Evolutionary conservation across 306 rosid genomes (phyloP), one percentile per base, ranked within the genome.

Genomic region (Mucuna pruriens): DNA sequence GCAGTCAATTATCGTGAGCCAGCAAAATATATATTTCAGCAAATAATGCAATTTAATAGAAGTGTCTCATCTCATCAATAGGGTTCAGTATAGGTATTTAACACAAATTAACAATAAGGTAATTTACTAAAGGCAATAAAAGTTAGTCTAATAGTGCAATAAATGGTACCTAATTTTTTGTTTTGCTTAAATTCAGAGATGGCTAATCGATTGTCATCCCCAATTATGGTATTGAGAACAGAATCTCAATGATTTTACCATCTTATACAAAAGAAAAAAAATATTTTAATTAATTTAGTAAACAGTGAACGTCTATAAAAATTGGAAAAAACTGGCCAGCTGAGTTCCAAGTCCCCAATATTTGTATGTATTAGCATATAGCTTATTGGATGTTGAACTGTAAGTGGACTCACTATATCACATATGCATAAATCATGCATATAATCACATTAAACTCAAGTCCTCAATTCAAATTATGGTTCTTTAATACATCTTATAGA

Each of bases 31-130:
- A 36, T 22, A 26, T 80, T 73, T 23, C 48, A 54, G 71, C 66
- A 74, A 55, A 12, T 16, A 15, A 51, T 13, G 49, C 40, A 45
- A 23, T 38, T 66, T 31, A 68, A 51, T 3, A 69, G 26, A 64
- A 26, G 71, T 60, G 17, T 71, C 45, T 74, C 54, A 29, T 71
- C 45, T 74, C 54, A 29, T 48, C 75, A 62, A 40, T 19, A 61
- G 23, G 23, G 55, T 20, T 26, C 38, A 7, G 7, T n/a, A 74
- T 10, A 40, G 39, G 57, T 63, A 48, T 40, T 74, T 74, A 36
- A 69, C 26, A 65, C 26, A 49, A 40, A 51, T 26, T 13, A 61
- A 67, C 33, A 75, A 23, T 31, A 34, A 20, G 51, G 12, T 64
- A 26, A 31, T 25, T 62, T 71, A 75, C 17, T 49, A 11, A 52